Evolutionary conservation across 768 basidiomycete species (phyloP), one percentile per base, ranked within the genome.

Genomic region (Termitomyces sp.): DNA sequence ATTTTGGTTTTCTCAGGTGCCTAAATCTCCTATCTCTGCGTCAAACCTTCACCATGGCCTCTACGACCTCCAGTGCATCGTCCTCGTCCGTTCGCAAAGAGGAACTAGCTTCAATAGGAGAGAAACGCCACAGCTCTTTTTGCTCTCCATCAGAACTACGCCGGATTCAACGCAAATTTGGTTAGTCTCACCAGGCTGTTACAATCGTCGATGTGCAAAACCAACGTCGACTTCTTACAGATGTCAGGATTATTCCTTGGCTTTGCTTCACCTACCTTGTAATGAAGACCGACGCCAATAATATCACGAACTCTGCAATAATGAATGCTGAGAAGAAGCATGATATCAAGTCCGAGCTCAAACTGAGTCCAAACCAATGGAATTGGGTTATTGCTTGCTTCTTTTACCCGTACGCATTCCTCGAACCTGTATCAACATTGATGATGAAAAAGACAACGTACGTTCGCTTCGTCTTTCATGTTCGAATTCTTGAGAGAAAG

Each of bases 301-400:
- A 60, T 48, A 44, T 60, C 28, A 47, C 56, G 8, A 60, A 60
- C 28, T 53, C 59, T 21, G 59, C 59, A 5, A 60, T 60, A 19
- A 57, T 60, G 59, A 60, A 60, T 52, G 35, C 42, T 23, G 59
- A 60, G 41, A 30, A 34, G 35, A 57, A 57, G 16, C 59, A 60
- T 42, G 59, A 57, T 27, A 60, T 60, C 25, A 60, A 60, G 49
- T 45, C 56, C 19, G 56, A 57, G 40, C 59, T 60, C 16, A 45
- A 47, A 9, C 25, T 60, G 12, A 57, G 34, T 34, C 56, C 59
- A 21, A 45, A 25, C 11, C 59, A 60, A 46, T 60, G 59, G 59
- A 60, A 55, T 43, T 60, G 59, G 59, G 56, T 30, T 39, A 57
- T 60, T 28, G 49, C 59, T 19, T 57, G 59, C 42, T 60, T 60